These are phyloP conservation scores for Anisodus acutangulus DNA, from an alignment of 257 asterid species.

Conservation along the genomic window DNA sequence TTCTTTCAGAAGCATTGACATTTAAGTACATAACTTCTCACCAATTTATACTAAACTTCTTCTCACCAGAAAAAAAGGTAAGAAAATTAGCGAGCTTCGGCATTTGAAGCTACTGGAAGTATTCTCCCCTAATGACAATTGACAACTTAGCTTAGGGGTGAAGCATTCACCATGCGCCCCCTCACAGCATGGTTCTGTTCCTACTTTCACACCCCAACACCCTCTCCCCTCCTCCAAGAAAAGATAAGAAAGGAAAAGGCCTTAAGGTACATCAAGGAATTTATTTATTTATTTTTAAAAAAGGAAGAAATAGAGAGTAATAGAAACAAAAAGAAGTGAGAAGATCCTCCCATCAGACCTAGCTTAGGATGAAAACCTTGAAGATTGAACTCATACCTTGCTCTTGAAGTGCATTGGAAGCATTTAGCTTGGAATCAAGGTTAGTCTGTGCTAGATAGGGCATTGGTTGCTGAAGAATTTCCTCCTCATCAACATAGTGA, in stretches of 20 bases:
- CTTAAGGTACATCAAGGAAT: not conserved
- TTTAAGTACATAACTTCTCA: not conserved
- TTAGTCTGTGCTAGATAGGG: slow-evolving; percentile 68
- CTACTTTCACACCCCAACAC: not conserved
- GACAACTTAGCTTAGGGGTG: not conserved
- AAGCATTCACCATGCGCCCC: not conserved
- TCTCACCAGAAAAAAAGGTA: not conserved
- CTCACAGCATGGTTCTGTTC: not conserved
- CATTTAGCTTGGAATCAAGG: slow-evolving; percentile 59
- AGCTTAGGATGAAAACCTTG: not conserved
- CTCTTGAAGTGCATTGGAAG: slow-evolving; percentile 59
- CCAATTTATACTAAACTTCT: slow-evolving; percentile 2
- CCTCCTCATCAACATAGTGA: slow-evolving; percentile 80
- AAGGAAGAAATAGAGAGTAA: not conserved
- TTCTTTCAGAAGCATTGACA: not conserved
- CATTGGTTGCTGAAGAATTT: slow-evolving; percentile 67
- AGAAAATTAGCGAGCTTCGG: not conserved
- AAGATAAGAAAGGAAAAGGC: not conserved
- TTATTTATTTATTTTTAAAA: too few relatives aligned
- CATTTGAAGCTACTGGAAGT: not conserved
- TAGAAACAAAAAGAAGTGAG: not conserved
- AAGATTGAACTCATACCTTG: slow-evolving; percentile 58
- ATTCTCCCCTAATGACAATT: not conserved
- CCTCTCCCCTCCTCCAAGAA: slow-evolving; percentile 2
- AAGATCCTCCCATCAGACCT: not conserved